Conservation (phyloP, 371 early-diverging fungal species). For the Dentiscutata heterogama region DNA sequence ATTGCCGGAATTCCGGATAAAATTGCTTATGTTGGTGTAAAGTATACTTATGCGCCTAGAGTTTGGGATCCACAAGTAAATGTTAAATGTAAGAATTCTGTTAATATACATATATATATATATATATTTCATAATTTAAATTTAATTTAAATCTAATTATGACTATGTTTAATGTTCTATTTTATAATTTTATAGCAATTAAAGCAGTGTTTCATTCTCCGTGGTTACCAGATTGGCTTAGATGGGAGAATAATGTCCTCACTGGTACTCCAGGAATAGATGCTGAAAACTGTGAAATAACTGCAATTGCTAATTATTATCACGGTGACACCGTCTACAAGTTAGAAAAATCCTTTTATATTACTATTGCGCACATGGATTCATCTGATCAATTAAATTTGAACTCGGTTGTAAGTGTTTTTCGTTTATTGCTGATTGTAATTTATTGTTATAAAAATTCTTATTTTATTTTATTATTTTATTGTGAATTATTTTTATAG, state of each 20-base stretch:
- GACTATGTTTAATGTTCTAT: neutral
- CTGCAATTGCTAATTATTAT: slow-evolving; percentile 65
- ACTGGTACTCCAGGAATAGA: slow-evolving; percentile 65
- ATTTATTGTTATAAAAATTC: neutral
- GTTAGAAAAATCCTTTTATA: slow-evolving; percentile 55
- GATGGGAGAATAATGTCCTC: slow-evolving; percentile 70
- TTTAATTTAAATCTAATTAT: neutral
- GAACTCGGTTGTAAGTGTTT: slow-evolving; percentile 44
- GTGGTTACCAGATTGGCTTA: slow-evolving; percentile 71
- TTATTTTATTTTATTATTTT: neutral
- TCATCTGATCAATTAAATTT: slow-evolving; percentile 30
- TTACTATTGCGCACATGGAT: slow-evolving; percentile 45
- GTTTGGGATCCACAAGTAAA: slow-evolving; percentile 77
- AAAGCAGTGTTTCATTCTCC: slow-evolving; percentile 72
- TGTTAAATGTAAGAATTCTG: slow-evolving; percentile 50
- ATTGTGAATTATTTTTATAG: slow-evolving; percentile 9
- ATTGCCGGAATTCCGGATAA: slow-evolving; percentile 66
- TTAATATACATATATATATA: neutral
- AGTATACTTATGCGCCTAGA: slow-evolving; percentile 66
- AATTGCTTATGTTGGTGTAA: slow-evolving; percentile 63
- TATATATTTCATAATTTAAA: too few species aligned
- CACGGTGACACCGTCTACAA: slow-evolving; percentile 61
- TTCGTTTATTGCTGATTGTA: neutral
- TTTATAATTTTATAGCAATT: slow-evolving; percentile 60
- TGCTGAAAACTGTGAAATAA: slow-evolving; percentile 60